Conservation (phyloP, 352 stramenopile species). For the Pythium utonaiense region DNA sequence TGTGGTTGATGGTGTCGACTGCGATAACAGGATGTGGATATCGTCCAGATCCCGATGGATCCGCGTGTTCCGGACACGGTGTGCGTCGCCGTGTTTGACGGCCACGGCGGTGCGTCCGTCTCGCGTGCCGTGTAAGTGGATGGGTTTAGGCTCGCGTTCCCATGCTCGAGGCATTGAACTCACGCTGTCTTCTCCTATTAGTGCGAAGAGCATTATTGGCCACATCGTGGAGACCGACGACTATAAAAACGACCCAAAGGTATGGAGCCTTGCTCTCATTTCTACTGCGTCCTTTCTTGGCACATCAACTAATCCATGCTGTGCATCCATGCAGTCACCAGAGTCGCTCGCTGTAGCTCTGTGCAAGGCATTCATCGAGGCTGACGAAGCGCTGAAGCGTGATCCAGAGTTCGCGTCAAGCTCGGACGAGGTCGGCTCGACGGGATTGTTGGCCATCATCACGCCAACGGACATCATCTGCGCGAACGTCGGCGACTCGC, state of each 20-base stretch:
- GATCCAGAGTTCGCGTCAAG: slow-evolving; percentile 57
- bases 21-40: slow-evolving; percentile 55
- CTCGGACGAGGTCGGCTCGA: slow-evolving; percentile 82
- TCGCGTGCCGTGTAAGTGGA: slow-evolving; percentile 61
- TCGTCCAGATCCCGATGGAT: slow-evolving; percentile 68
- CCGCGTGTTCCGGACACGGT: slow-evolving; percentile 43
- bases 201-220: slow-evolving; percentile 62
- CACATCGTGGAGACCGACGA: slow-evolving; percentile 64
- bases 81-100: slow-evolving; percentile 83
- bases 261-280: background rate
- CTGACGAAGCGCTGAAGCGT: slow-evolving; percentile 67
- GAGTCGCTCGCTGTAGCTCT: slow-evolving; percentile 72
- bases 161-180: too few species aligned
- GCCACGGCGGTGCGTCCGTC: slow-evolving; percentile 67
- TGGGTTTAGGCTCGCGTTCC: background rate
- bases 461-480: slow-evolving; percentile 80
- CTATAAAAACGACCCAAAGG: slow-evolving; percentile 70
- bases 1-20: slow-evolving; percentile 53
- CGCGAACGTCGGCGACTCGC: slow-evolving; percentile 82
- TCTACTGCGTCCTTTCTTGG: background rate
- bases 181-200: too few species aligned
- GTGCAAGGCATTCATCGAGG: slow-evolving; percentile 69
- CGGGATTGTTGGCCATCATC: slow-evolving; percentile 75
- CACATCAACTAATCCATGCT: background rate
- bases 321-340: slow-evolving; percentile 25